These are phyloP conservation scores for thale cress (Arabidopsis thaliana) DNA, from an alignment of 345 rosid genomes.

Conservation along the genomic window DNA sequence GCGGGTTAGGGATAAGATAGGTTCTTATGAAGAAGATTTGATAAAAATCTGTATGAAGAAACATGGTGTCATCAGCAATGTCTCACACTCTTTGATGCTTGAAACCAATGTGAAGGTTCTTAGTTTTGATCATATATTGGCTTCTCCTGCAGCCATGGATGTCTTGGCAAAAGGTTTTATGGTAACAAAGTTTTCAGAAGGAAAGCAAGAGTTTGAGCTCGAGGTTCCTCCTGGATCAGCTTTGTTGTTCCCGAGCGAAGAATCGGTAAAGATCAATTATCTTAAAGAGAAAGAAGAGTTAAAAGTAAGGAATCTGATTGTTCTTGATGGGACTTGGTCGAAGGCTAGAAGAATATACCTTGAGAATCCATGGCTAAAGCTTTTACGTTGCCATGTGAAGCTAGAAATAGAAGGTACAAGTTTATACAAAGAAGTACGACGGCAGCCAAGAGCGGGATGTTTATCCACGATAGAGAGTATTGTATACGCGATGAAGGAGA, in stretches of 20 bases:
- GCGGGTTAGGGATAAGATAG: constrained; percentile 12
- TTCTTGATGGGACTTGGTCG: constrained; percentile 87
- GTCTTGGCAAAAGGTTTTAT: constrained; percentile 67
- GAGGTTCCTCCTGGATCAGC: constrained; percentile 68
- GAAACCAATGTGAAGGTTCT: constrained; percentile 1
- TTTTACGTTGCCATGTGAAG: constrained; percentile 72
- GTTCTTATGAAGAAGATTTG: constrained; percentile 27
- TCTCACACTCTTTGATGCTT: constrained; percentile 44
- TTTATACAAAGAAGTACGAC: constrained; percentile 72
- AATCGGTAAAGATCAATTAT: constrained; percentile 54
- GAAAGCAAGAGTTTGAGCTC: constrained; percentile 61
- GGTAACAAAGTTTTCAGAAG: constrained; percentile 58
- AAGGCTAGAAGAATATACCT: constrained; percentile 79
- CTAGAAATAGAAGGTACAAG: constrained; percentile 65
- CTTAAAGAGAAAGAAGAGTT: constrained; percentile 48
- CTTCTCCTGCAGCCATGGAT: constrained; percentile 46
- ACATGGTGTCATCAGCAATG: constrained; percentile 52
- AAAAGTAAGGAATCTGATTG: constrained; percentile 70
- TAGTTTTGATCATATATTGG: constrained; percentile 55
- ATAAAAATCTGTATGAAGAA: constrained; percentile 46
- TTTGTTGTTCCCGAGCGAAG: constrained; percentile 66
- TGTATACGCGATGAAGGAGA: constrained; percentile 66
- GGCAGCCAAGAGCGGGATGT: constrained; percentile 77
- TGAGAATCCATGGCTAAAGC: constrained; percentile 89
- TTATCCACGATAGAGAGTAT: constrained; percentile 85